Conservation (phyloP, 306 rosid species). For the Casuarina cunninghamiana region DNA sequence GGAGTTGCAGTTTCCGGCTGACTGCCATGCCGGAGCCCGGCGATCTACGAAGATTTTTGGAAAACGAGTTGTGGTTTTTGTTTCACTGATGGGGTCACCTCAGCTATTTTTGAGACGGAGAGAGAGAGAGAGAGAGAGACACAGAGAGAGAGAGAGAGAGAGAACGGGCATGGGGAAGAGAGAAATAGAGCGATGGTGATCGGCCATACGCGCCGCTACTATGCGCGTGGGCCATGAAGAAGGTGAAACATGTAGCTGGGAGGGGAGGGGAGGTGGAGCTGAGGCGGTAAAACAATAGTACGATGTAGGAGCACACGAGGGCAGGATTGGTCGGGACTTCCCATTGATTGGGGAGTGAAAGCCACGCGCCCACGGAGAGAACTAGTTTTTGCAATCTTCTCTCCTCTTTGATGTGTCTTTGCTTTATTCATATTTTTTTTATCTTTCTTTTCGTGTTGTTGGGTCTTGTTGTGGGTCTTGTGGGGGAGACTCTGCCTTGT, state of each 20-base stretch:
- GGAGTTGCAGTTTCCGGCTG: conserved; percentile 46
- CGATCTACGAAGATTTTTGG: conserved; percentile 20
- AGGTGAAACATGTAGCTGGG: too few relatives aligned
- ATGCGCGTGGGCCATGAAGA: conserved; percentile 49
- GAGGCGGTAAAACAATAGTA: conserved; percentile 25
- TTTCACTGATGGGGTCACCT: conserved; percentile 23
- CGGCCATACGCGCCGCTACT: conserved; percentile 28
- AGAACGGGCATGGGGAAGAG: conserved; percentile 14
- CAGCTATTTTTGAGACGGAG: conserved; percentile 14
- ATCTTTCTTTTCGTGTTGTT: conserved; percentile 25
- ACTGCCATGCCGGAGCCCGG: conserved; percentile 56
- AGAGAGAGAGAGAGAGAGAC: conserved; percentile 6
- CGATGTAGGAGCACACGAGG: conserved; percentile 44
- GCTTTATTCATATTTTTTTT: background rate
- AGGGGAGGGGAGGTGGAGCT: conserved; percentile 20
- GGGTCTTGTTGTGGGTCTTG: conserved; percentile 51
- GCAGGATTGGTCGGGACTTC: conserved; percentile 32
- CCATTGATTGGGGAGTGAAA: conserved; percentile 52
- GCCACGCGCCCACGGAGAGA: conserved; percentile 39
- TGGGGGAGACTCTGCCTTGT: conserved; percentile 50
- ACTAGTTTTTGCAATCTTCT: conserved; percentile 5
- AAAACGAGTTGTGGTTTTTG: conserved; percentile 2
- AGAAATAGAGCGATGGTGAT: conserved; percentile 33
- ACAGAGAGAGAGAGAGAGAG: conserved; percentile 9
- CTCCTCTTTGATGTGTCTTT: conserved; percentile 7